phyloP scores from a whole-genome alignment of 2,329 filamentous ascomycete genomes.

The Lomentospora prolificans region DNA sequence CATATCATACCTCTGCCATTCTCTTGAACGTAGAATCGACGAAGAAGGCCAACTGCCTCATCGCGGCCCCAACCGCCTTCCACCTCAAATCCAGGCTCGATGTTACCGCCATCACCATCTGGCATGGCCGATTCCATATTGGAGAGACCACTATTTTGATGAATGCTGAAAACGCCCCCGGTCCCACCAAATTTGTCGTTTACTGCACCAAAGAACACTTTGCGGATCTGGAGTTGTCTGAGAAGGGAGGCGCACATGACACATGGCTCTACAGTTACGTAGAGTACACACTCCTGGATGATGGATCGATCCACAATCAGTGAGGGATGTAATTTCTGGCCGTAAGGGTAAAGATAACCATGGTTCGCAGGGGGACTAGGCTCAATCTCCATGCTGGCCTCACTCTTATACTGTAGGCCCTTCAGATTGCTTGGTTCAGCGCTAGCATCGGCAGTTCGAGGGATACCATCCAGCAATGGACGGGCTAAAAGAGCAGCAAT shows the following conservation, averaged over 20 bases:
- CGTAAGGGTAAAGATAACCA: slow-evolving; percentile 52
- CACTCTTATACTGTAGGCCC: slow-evolving; percentile 17
- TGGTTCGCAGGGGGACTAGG: slow-evolving; percentile 43
- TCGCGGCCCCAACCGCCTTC: slow-evolving; percentile 82
- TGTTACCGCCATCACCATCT: slow-evolving; percentile 49
- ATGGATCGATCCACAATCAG: slow-evolving; percentile 55
- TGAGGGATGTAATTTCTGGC: slow-evolving; percentile 45
- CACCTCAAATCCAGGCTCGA: slow-evolving; percentile 72
- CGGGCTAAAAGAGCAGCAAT: slow-evolving; percentile 47
- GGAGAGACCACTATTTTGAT: slow-evolving; percentile 27
- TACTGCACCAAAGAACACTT: slow-evolving; percentile 88
- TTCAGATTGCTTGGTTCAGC: too few relatives aligned
- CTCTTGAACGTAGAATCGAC: slow-evolving; percentile 95
- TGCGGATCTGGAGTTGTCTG: slow-evolving; percentile 76
- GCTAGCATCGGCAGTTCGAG: too few relatives aligned
- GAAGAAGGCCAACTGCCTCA: slow-evolving; percentile 83
- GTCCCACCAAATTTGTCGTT: slow-evolving; percentile 98
- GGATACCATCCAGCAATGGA: too few relatives aligned
- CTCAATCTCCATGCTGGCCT: slow-evolving; percentile 32
- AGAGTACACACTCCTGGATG: slow-evolving; percentile 65
- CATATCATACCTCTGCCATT: slow-evolving; percentile 68
- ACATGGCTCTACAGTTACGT: slow-evolving; percentile 96
- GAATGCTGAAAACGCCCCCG: slow-evolving; percentile 83
- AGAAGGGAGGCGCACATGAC: slow-evolving; percentile 97
- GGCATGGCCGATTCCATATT: slow-evolving; percentile 10